phyloP scores from a whole-genome alignment of 2,329 filamentous ascomycete genomes.

The Sporothrix inflata region DNA sequence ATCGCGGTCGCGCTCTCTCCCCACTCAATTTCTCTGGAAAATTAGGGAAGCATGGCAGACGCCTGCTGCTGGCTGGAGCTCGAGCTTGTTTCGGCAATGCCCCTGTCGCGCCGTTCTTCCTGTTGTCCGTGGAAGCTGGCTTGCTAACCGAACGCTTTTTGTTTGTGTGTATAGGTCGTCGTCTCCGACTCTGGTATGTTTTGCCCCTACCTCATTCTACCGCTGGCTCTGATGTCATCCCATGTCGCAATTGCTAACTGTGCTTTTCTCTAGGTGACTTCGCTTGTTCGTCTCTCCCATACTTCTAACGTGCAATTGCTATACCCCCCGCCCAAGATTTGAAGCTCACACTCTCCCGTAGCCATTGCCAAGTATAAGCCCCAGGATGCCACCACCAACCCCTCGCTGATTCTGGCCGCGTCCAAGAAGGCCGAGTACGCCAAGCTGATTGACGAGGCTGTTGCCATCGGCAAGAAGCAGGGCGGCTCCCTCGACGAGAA shows the following conservation, averaged over 20 bases:
- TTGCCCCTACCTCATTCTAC: conserved; percentile 31
- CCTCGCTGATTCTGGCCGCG: conserved; percentile 95
- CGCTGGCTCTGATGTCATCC: conserved; percentile 31
- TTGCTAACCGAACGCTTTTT: conserved; percentile 35
- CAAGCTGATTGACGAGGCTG: conserved; percentile 82
- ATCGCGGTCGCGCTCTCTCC: conserved; percentile 1
- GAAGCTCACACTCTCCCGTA: conserved; percentile 39
- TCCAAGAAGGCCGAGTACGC: conserved; percentile 98
- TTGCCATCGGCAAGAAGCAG: conserved; percentile 81
- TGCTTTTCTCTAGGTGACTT: conserved; percentile 65
- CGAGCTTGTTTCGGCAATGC: not conserved
- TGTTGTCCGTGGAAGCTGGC: not conserved
- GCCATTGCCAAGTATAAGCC: conserved; percentile 99
- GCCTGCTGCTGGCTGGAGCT: not conserved
- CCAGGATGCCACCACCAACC: conserved; percentile 99
- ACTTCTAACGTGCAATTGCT: not conserved
- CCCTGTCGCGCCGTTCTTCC: not conserved
- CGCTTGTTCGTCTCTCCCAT: conserved; percentile 62
- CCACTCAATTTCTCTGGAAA: not conserved
- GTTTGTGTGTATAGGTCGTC: conserved; percentile 66
- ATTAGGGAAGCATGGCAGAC: not conserved
- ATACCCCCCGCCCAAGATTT: not conserved
- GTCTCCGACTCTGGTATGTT: conserved; percentile 92
- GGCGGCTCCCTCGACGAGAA: conserved; percentile 73
- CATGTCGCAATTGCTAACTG: conserved; percentile 39